Evolutionary conservation across 2,329 filamentous ascomycete species (phyloP), one percentile per base, ranked within the genome.

Genomic region (Xylariales sp.): DNA sequence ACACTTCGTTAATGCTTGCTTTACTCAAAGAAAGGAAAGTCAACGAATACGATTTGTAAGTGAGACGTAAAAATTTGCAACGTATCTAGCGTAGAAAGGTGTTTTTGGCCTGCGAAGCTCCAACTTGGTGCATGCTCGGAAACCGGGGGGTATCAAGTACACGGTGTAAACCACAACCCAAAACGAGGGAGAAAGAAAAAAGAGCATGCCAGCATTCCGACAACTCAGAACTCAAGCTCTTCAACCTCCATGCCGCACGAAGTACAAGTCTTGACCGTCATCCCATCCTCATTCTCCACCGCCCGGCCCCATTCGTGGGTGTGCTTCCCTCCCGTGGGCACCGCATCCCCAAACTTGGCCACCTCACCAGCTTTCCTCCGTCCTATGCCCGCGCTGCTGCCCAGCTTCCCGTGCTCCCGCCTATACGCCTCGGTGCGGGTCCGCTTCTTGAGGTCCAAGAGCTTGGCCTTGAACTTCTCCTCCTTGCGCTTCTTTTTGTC

Each of bases 361-460:
- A 73, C 70, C 15, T 62, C 69, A 2, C 60, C 63, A 7, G 43
- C 40, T 1, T 25, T 46, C 3, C 34, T 39, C 1, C 68, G 70
- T 5, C 60, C 61, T 13, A 63, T 65, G 0, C 63, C 63, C 11
- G 68, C 70, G 5, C 59, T 61, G 13, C 62, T 65, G 1, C 63
- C 63, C 13, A 72, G 71, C 31, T 64, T 66, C 39, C 75, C 76
- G 38, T 79, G 74, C 50, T 82, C 83, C 34, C 90, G 70, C 39
- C 89, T 78, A 52, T 91, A 95, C 1, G 90, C 88, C 51, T 97
- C 93, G 0, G 94, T 90, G 31, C 89, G 73, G 11, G 93, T 98
- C 59, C 90, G 83, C 63, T 91, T 90, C 72, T 97, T 98, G 46
- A 98, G 59, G 37, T 97, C 90, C 5, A 85, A 72, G 23, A 98